Base-by-base conservation (phyloP, 495 filamentous ascomycete genomes). In the Pseudoneurospora amorphoporcata region DNA sequence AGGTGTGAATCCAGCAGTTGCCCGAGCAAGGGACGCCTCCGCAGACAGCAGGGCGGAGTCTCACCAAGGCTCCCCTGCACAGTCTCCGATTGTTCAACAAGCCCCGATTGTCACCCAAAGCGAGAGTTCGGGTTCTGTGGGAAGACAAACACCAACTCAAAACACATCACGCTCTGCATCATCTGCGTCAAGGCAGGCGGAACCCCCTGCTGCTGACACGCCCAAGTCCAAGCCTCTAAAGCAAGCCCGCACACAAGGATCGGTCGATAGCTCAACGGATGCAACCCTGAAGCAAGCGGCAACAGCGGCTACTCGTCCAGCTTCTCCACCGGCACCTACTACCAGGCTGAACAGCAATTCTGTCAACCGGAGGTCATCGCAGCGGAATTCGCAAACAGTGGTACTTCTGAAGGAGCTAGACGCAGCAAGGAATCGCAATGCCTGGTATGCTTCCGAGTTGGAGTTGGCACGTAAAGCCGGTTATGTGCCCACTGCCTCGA, bases 371-470 rank as follows among this genome's bases (percentile, higher is more conserved):
- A 83, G 82, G 72, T 84, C 84, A 10, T 88, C 87, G 14, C 82
- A 80, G 17, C 77, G 87, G 39, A 88, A 87, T 69, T 88, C 87
- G 2, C 87, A 88, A 72, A 86, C 86, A 12, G 89, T 91, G 45
- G 84, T 87, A 0, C 77, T 95, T 58, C 83, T 92, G 32, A 92
- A 93, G 77, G 96, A 98, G 74, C 86, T 99, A 6, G 94, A 98
- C 77, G 82, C 88, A 4, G 84, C 90, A 10, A 93, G 91, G 78
- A 92, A 90, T 75, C 90, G 91, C 35, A 98, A 97, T 80, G 94
- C 95, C 2, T 99, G 95, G 95, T 98, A 95, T 81, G 94, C 94
- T 8, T 97, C 95, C 3, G 95, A 99, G 80, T 83, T 99, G 39
- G 92, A 95, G 17, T 81, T 98, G 71, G 95, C 95, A 4, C 88